Evolutionary conservation across 1,284 basidiomycete species (phyloP), one percentile per base, ranked within the genome.

Genomic region (Trichosporon asahii): DNA sequence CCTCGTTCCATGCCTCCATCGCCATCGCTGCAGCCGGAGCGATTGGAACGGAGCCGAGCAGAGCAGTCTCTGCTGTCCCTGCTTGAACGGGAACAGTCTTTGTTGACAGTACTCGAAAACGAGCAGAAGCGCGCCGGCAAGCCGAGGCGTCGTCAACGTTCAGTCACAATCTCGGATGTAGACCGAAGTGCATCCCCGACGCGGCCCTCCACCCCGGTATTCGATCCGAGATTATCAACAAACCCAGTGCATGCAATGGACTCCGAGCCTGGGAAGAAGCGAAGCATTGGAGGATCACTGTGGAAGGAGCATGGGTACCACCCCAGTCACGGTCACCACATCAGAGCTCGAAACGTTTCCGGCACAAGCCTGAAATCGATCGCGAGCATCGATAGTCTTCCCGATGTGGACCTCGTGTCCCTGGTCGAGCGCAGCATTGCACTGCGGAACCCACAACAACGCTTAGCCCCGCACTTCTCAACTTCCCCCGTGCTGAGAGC

Each of bases 381-480:
- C 27, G 57, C 27, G 21, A 61, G 63, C 37, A 64, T 40, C 31
- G 63, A 64, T n/a, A 37, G 63, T 33, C 18, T 40, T 31, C 37
- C 63, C 21, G 65, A 66, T 6, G n/a, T 68, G 35, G 72, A 73
- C 70, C 64, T 73, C 15, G 65, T 46, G 0, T 25, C 64, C 14
- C 70, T 73, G 8, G 70, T 73, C 21, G 68, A 73, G 68, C 70
- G 72, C 12, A 71, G 70, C 53, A 73, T 73, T 35, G 72, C 72
- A 18, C 66, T 73, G 9, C 70, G 57, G 15, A 61, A 21, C 49
- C 49, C 49, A n/a, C 57, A 18, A 33, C 27, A 31, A 33, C 57
- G 57, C 15, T 9, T 23, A n/a, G 57, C 57, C 3, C 57, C 57
- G 57, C 57, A 61, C 27, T 61, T 61, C 57, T 61, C 57, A 14